Percentiles rank a stretch among this genome's conserved stretches.
Conservation (phyloP, 306 rosid species). For the Cicer yamashitae region DNA sequence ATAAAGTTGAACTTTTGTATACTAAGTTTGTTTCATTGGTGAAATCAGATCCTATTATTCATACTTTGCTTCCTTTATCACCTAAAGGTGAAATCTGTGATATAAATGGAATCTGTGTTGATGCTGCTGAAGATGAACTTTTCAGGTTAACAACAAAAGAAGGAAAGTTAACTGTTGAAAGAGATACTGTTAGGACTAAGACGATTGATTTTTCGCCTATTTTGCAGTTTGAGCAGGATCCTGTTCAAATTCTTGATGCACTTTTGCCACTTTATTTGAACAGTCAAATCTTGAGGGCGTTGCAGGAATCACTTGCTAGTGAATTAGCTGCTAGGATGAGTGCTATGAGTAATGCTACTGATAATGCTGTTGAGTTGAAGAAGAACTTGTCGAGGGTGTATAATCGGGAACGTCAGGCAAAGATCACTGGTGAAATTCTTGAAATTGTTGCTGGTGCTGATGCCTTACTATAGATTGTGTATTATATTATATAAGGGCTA, state of each 20-base stretch:
- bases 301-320: conserved; percentile 91
- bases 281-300: conserved; percentile 87
- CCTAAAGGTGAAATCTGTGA: conserved; percentile 94
- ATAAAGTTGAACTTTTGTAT: conserved; percentile 86
- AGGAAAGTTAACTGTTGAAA: conserved; percentile 83
- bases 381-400: conserved; percentile 60
- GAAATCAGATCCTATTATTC: conserved; percentile 77
- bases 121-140: conserved; percentile 88
- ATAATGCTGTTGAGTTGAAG: conserved; percentile 79
- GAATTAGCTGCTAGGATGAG: conserved; percentile 94
- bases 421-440: conserved; percentile 89
- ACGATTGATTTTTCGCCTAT: conserved; percentile 69
- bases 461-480: conserved; percentile 47
- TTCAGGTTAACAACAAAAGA: conserved; percentile 86
- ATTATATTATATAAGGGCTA: background rate
- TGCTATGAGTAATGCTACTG: conserved; percentile 86
- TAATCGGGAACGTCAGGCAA: conserved; percentile 87
- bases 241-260: conserved; percentile 93
- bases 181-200: conserved; percentile 62
- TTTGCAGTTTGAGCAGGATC: conserved; percentile 90
- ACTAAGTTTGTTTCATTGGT: conserved; percentile 86
- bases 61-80: conserved; percentile 86
- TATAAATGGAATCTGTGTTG: conserved; percentile 77
- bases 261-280: conserved; percentile 80
- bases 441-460: conserved; percentile 94